Conservation (phyloP, 768 basidiomycete species). For the Psilocybe tampanensis region DNA sequence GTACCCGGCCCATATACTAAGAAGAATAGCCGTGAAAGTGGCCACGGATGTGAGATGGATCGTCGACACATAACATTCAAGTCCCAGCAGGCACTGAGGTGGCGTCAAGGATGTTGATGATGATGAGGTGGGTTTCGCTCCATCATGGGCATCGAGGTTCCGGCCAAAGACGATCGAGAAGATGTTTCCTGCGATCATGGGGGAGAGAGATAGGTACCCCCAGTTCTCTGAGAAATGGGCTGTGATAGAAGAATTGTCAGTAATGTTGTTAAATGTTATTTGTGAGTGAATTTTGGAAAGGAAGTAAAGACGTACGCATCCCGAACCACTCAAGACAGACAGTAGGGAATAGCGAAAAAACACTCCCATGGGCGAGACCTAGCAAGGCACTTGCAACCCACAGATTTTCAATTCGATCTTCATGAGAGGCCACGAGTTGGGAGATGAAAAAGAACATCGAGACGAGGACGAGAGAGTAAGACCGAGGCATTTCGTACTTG, state of each 20-base stretch:
- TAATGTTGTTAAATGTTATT: neutral
- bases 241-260: constrained; percentile 10
- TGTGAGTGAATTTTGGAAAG: neutral
- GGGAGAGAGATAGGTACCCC: constrained; percentile 76
- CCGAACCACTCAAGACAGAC: constrained; percentile 90
- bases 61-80: constrained; percentile 60
- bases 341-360: constrained; percentile 75
- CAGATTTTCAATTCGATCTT: constrained; percentile 59
- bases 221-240: constrained; percentile 78
- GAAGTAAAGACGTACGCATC: constrained; percentile 53
- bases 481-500: constrained; percentile 60
- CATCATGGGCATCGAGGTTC: constrained; percentile 75
- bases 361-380: constrained; percentile 72
- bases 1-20: constrained; percentile 56
- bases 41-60: constrained; percentile 54
- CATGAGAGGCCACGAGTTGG: constrained; percentile 59
- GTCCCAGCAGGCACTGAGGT: constrained; percentile 58
- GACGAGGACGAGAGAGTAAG: constrained; percentile 70
- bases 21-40: constrained; percentile 43
- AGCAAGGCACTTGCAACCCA: constrained; percentile 62
- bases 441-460: constrained; percentile 70
- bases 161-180: constrained; percentile 85
- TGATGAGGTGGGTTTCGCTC: constrained; percentile 1
- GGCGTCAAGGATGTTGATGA: neutral
- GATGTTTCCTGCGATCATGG: constrained; percentile 78